A percentile compares a stretch with the other conserved stretches of the same genome.
phyloP scores from a whole-genome alignment of 805 yeast genomes.

The Huiozyma naganishii region DNA sequence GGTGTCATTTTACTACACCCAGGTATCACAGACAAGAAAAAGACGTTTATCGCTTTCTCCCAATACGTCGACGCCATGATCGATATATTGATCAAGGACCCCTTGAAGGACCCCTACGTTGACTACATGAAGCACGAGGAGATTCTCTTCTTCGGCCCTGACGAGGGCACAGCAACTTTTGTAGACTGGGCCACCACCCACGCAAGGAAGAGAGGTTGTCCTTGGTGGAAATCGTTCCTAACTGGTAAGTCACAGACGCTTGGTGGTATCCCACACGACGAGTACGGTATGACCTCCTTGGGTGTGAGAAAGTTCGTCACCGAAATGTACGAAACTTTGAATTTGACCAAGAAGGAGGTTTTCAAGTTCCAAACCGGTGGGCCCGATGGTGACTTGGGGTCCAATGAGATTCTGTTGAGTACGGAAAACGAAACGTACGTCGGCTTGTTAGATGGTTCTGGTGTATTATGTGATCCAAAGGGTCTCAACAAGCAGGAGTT shows the following conservation, averaged over 20 bases:
- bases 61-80: constrained; percentile 88
- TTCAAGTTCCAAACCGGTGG: constrained; percentile 95
- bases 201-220: constrained; percentile 84
- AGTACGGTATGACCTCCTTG: constrained; percentile 93
- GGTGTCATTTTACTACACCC: constrained; percentile 87
- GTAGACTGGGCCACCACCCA: constrained; percentile 97
- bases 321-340: constrained; percentile 71
- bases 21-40: constrained; percentile 56
- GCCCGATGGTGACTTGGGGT: constrained; percentile 96
- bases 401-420: constrained; percentile 85
- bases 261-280: constrained; percentile 98
- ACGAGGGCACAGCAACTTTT: constrained; percentile 92
- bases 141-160: constrained; percentile 96
- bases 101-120: constrained; percentile 71
- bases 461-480: constrained; percentile 84
- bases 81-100: constrained; percentile 74
- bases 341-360: constrained; percentile 46
- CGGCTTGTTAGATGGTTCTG: constrained; percentile 90
- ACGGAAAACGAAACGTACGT: constrained; percentile 67
- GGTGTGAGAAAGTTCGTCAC: constrained; percentile 88
- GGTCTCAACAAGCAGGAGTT: constrained; percentile 80
- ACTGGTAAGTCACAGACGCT: constrained; percentile 87
- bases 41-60: constrained; percentile 75
- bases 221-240: constrained; percentile 97
- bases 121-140: constrained; percentile 79